Conservation (phyloP, 371 early-diverging fungal genomes). For the Phascolomyces articulosus region DNA sequence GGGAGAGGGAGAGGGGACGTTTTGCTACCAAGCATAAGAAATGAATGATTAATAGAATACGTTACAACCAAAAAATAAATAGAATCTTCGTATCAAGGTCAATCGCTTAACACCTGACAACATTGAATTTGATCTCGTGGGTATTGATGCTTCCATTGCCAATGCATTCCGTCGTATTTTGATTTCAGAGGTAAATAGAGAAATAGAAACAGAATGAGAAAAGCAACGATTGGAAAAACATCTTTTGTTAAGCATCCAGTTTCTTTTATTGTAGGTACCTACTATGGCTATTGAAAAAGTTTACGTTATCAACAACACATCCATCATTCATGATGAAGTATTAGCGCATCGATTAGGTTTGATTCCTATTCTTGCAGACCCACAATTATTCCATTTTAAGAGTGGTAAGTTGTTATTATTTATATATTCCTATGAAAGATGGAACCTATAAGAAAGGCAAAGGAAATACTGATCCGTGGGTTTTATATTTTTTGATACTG, state of each 20-base stretch:
- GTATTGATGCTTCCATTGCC: conserved; percentile 93
- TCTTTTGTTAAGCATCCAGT: neutral
- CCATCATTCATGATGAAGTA: conserved; percentile 97
- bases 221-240: neutral
- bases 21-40: too few species aligned
- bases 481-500: too few species aligned
- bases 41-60: too few species aligned
- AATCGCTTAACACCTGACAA: conserved; percentile 66
- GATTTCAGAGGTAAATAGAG: conserved; percentile 81
- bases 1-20: neutral
- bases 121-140: conserved; percentile 96
- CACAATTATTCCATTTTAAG: conserved; percentile 77
- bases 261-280: conserved; percentile 66
- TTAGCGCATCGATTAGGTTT: conserved; percentile 98
- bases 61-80: too few species aligned
- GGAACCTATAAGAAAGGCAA: neutral
- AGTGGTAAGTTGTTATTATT: conserved; percentile 36
- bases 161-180: conserved; percentile 96
- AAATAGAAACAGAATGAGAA: neutral
- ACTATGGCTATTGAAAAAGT: conserved; percentile 99
- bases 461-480: neutral
- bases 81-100: conserved; percentile 75
- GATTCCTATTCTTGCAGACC: conserved; percentile 93
- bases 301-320: conserved; percentile 93
- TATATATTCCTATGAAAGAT: too few species aligned